Base-by-base conservation (phyloP, 2,329 filamentous ascomycete species). In the Penicillium corylophilum region DNA sequence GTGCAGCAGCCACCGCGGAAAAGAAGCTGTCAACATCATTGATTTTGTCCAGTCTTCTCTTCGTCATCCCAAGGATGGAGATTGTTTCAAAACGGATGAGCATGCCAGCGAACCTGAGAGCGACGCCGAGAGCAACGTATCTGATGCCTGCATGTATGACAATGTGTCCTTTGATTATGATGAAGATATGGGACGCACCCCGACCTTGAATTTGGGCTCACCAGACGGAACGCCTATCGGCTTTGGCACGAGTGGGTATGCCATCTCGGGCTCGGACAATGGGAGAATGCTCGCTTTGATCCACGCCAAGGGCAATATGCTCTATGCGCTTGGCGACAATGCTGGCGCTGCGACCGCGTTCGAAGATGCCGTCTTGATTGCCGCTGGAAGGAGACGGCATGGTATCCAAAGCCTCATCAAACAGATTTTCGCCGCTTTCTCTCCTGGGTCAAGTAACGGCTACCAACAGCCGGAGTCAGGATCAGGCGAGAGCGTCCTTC, bases 241-340 rank as follows among this genome's bases (percentile, higher is more conserved):
- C 0, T 91, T 88, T 66, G 88, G 85, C 1, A 87, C 86, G 4
- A 94, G 89, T 69, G 92, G 91, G 15, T 97, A 95, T 70, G 82
- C 85, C 13, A 86, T 99, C 39, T 82, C 91, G 5, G 91, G 87
- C 2, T 84, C 82, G 39, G 94, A 99, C 61, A 97, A 96, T 67
- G 94, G 93, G 8, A 84, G 94, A 53, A 90, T 99, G 64, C 81
- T 99, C 40, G 89, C 91, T n/a, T 80, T 99, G 15, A 85, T 97
- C 36, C 94, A 99, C 72, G 92, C 93, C 18, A 99, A 97, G 71
- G 94, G 93, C n/a, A 97, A 97, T 57, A 95, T 97, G 87, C 79
- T 97, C 1, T 99, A 99, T 72, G 85, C 89, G 23, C 76, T 95
- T 26, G 93, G 93, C 41, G 87, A 96, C 59, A 88, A 94, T 57